phyloP scores from a whole-genome alignment of 495 filamentous ascomycete species.

The Penicillium samsonianum region DNA sequence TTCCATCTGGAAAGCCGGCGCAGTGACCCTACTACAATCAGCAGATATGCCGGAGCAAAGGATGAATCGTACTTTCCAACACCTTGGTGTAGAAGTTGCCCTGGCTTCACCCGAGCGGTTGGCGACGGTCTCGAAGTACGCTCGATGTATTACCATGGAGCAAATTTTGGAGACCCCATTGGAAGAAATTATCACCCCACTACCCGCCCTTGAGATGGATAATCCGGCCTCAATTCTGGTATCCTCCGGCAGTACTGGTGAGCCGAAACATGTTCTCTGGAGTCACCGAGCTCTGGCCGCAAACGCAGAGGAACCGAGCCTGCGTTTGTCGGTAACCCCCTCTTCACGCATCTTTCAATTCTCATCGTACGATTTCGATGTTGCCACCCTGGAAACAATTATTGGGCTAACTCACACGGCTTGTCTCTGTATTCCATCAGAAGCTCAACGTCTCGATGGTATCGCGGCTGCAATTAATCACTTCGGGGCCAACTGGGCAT shows the following conservation, averaged over 20 bases:
- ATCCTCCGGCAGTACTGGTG: neutral
- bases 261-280: neutral
- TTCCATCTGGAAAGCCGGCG: neutral
- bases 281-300: neutral
- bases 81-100: neutral
- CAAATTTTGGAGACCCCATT: neutral
- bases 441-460: neutral
- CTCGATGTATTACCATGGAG: neutral
- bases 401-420: neutral
- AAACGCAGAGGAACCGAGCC: neutral
- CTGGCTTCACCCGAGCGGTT: neutral
- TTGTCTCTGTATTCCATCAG: neutral
- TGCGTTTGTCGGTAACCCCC: neutral
- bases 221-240: neutral
- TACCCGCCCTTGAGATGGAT: too few relatives aligned
- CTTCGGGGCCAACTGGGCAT: neutral
- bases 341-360: neutral
- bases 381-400: neutral
- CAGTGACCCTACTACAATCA: neutral
- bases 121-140: neutral
- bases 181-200: neutral
- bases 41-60: neutral
- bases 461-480: neutral
- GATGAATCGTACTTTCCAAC: neutral
- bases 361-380: neutral